A percentile compares a stretch with the other conserved stretches of the same genome.
phyloP scores from a whole-genome alignment of 306 rosid species.

The Cicer cuneatum region DNA sequence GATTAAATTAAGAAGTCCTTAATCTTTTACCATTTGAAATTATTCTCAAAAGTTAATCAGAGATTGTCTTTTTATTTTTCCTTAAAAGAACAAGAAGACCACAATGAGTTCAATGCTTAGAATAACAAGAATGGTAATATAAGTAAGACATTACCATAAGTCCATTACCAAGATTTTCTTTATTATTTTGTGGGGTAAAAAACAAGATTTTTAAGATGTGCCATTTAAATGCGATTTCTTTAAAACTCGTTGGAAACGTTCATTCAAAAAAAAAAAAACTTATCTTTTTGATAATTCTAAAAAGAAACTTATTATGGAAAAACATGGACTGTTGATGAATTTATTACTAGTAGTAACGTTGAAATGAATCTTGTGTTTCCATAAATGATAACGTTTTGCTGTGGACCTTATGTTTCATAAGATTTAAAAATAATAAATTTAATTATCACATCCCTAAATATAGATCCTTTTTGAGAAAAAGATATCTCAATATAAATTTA shows the following conservation, averaged over 20 bases:
- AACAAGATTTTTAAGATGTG: constrained; percentile 27
- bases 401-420: too few relatives aligned
- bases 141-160: neutral
- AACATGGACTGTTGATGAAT: constrained; percentile 12
- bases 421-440: too few relatives aligned
- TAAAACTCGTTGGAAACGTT: constrained; percentile 38
- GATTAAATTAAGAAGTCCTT: neutral
- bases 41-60: constrained; percentile 21
- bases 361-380: neutral
- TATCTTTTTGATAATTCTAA: too few relatives aligned
- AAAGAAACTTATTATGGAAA: neutral
- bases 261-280: constrained; percentile 5
- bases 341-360: constrained; percentile 7
- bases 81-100: neutral
- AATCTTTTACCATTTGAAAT: constrained; percentile 3
- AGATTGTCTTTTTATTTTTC: neutral
- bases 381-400: too few relatives aligned
- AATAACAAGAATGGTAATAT: neutral
- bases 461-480: too few relatives aligned
- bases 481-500: too few relatives aligned
- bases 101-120: neutral
- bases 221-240: constrained; percentile 13
- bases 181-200: neutral
- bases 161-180: constrained; percentile 11
- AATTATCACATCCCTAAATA: too few relatives aligned